These are phyloP conservation scores for Acephala macrosclerotiorum DNA, from an alignment of 2,329 filamentous ascomycete genomes.

Conservation along the genomic window DNA sequence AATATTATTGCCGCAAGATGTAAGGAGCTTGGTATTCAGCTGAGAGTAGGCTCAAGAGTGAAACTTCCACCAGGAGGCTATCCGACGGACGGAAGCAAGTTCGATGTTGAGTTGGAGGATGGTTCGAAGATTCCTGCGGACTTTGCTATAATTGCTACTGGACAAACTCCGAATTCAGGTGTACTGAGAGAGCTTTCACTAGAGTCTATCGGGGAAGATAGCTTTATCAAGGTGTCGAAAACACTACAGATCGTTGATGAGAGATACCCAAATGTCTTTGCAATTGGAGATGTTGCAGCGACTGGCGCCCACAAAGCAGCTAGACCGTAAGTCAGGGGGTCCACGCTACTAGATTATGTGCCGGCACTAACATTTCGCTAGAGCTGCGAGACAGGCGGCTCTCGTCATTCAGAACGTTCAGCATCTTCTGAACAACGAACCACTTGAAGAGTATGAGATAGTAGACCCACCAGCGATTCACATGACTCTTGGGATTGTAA, in stretches of 20 bases:
- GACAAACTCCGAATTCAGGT: slow-evolving; percentile 53
- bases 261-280: slow-evolving; percentile 50
- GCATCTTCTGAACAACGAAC: background rate
- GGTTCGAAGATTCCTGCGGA: background rate
- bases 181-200: slow-evolving; percentile 27
- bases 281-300: slow-evolving; percentile 59
- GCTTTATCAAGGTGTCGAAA: slow-evolving; percentile 36
- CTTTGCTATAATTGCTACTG: slow-evolving; percentile 50
- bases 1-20: background rate
- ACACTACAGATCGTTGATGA: background rate
- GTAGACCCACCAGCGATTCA: slow-evolving; percentile 5
- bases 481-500: slow-evolving; percentile 11
- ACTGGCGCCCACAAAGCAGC: slow-evolving; percentile 30
- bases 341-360: background rate
- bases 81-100: background rate
- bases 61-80: background rate
- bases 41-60: background rate
- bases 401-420: background rate
- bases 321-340: background rate
- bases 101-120: slow-evolving; percentile 1
- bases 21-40: background rate
- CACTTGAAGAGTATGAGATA: slow-evolving; percentile 8
- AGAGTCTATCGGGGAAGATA: slow-evolving; percentile 27
- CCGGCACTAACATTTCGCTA: background rate
- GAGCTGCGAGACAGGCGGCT: background rate